A percentile compares a stretch with the other conserved stretches of the same genome.
These are phyloP conservation scores for Lipomyces yamadae DNA, from an alignment of 805 yeast species.

Conservation along the genomic window DNA sequence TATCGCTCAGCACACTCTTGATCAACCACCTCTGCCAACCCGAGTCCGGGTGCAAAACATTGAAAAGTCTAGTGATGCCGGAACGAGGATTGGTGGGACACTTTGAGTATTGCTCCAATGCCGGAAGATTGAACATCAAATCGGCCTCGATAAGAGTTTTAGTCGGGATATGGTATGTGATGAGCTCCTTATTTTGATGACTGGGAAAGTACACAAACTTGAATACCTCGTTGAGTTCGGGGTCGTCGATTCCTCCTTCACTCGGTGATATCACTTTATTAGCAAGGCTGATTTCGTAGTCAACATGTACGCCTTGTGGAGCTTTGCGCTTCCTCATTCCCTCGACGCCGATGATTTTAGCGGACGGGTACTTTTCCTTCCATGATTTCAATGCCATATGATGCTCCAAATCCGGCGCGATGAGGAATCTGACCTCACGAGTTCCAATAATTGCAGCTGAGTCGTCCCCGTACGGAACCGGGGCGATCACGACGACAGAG, in stretches of 20 bases:
- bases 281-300: slow-evolving; percentile 24
- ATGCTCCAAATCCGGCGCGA: slow-evolving; percentile 70
- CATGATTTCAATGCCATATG: slow-evolving; percentile 65
- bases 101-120: slow-evolving; percentile 50
- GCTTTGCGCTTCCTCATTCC: slow-evolving; percentile 38
- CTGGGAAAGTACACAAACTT: slow-evolving; percentile 61
- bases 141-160: slow-evolving; percentile 64
- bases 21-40: slow-evolving; percentile 23
- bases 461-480: slow-evolving; percentile 33
- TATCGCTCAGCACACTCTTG: slow-evolving; percentile 10
- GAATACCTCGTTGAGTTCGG: slow-evolving; percentile 43
- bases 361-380: slow-evolving; percentile 55
- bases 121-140: slow-evolving; percentile 62
- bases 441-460: slow-evolving; percentile 27
- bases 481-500: slow-evolving; percentile 34
- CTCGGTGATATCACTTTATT: slow-evolving; percentile 20
- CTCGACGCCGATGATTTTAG: slow-evolving; percentile 61
- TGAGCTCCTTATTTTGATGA: slow-evolving; percentile 64
- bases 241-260: slow-evolving; percentile 28
- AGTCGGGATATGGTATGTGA: slow-evolving; percentile 54
- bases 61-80: slow-evolving; percentile 25
- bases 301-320: slow-evolving; percentile 28
- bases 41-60: slow-evolving; percentile 21
- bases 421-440: slow-evolving; percentile 45
- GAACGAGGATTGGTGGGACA: slow-evolving; percentile 4